These are phyloP conservation scores for Ceratonia siliqua DNA, from an alignment of 306 rosid species.

Conservation along the genomic window DNA sequence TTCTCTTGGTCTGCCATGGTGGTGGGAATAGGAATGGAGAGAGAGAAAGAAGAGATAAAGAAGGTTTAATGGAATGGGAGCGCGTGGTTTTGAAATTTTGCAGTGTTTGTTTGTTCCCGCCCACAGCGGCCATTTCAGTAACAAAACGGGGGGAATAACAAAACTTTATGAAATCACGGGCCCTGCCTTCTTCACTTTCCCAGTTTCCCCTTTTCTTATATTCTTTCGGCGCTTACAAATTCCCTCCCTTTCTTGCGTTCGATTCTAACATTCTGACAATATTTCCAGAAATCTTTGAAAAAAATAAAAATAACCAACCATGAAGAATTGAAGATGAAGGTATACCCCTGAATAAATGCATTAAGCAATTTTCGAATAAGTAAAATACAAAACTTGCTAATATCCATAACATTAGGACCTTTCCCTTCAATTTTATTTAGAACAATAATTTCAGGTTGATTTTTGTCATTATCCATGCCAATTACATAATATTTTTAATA, in stretches of 20 bases:
- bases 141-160: neutral
- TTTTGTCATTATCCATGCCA: too few relatives aligned
- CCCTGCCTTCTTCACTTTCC: neutral
- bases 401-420: too few relatives aligned
- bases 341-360: too few relatives aligned
- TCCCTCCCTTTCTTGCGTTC: neutral
- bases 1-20: constrained; percentile 30
- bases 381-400: too few relatives aligned
- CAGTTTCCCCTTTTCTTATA: neutral
- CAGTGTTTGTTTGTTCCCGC: constrained; percentile 13
- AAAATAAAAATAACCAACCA: too few relatives aligned
- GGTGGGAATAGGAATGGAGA: constrained; percentile 33
- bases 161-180: neutral
- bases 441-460: too few relatives aligned
- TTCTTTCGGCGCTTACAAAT: neutral
- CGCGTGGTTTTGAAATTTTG: constrained; percentile 15
- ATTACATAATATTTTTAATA: too few relatives aligned
- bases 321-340: too few relatives aligned
- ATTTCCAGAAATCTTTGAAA: neutral
- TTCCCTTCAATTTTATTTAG: too few relatives aligned
- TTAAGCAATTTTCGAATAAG: too few relatives aligned
- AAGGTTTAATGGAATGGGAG: neutral
- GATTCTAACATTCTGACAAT: too few relatives aligned
- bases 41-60: neutral
- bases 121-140: neutral